phyloP scores from a whole-genome alignment of 1,139 yeast species.

The Schwanniomyces etchellsii region DNA sequence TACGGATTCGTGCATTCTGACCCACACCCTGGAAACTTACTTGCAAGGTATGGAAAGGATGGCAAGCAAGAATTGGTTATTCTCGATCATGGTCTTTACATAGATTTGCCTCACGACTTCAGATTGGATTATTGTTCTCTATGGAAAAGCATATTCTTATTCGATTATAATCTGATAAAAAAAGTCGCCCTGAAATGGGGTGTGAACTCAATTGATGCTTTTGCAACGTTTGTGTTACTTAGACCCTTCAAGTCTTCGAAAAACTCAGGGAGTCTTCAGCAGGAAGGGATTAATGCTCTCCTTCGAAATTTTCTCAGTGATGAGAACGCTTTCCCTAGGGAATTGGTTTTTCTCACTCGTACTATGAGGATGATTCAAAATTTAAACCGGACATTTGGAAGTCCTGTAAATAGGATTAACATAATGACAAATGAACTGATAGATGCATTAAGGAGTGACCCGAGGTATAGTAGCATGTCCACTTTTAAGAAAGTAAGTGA shows the following conservation, averaged over 20 bases:
- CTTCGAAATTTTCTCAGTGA: conserved; percentile 48
- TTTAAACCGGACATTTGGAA: conserved; percentile 57
- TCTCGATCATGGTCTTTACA: conserved; percentile 72
- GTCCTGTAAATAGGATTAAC: conserved; percentile 69
- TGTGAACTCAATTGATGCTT: conserved; percentile 57
- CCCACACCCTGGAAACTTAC: conserved; percentile 77
- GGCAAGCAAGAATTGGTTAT: conserved; percentile 58
- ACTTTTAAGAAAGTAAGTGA: neutral
- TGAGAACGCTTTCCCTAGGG: conserved; percentile 61
- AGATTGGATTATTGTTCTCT: conserved; percentile 51
- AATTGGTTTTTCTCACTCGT: conserved; percentile 59
- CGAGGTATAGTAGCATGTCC: conserved; percentile 5
- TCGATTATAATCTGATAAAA: conserved; percentile 44
- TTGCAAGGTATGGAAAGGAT: conserved; percentile 38
- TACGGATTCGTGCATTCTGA: conserved; percentile 80
- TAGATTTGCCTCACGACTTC: conserved; percentile 46
- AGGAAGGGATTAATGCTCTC: conserved; percentile 15
- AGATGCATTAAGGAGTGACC: conserved; percentile 13
- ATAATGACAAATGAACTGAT: conserved; percentile 54
- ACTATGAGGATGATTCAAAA: conserved; percentile 73
- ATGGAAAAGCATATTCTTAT: conserved; percentile 59
- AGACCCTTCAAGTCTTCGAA: conserved; percentile 34
- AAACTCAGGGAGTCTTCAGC: conserved; percentile 3
- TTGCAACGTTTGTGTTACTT: conserved; percentile 55
- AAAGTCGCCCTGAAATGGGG: conserved; percentile 62